Evolutionary conservation across 805 yeast species (phyloP), one percentile per base, ranked within the genome.

Genomic region (Lachancea cidri): DNA sequence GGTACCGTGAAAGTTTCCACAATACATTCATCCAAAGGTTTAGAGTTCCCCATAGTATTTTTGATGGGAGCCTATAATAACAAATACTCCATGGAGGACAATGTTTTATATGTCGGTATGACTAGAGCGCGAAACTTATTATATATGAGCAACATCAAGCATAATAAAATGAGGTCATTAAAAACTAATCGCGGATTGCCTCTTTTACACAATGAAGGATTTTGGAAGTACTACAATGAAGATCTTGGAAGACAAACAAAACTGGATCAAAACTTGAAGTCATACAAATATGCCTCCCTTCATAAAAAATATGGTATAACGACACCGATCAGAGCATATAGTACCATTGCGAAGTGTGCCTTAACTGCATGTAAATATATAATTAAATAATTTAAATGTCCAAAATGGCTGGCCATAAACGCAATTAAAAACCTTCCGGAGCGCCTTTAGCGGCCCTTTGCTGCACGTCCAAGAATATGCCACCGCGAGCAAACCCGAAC

Each of bases 371-470:
- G 18, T 11, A 39, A 19, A 35, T 22, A 33, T 9, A 17, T 38
- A 33, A 13, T 19, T 13, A 39, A 25, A 29, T 34, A 39, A 39
- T 7, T 17, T 16, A 16, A 14, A 7, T 15, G 29, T 22, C 27
- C 11, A 7, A 22, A 22, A 22, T 22, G 9, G 27, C 18, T 34
- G 5, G 14, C 13, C n/a, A 9, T 9, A 36, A 22, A 7, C 15
- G 7, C 6, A 7, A 8, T 35, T n/a, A 35, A 61, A 88, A 88
- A 5, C 94, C 94, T 39, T 81, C 83, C 2, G 96, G 96, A 9
- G 87, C 96, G 5, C 95, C 96, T 46, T 74, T 74, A 0, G 96
- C 96, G 49, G 80, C 87, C 38, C 72, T 66, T 64, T 62, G 44
- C 46, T 64, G 37, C 47, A 62, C 46, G 52, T 70, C 59, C 49